Base-by-base conservation (phyloP, 1,284 basidiomycete species). In the Pseudozyma thailandica region DNA sequence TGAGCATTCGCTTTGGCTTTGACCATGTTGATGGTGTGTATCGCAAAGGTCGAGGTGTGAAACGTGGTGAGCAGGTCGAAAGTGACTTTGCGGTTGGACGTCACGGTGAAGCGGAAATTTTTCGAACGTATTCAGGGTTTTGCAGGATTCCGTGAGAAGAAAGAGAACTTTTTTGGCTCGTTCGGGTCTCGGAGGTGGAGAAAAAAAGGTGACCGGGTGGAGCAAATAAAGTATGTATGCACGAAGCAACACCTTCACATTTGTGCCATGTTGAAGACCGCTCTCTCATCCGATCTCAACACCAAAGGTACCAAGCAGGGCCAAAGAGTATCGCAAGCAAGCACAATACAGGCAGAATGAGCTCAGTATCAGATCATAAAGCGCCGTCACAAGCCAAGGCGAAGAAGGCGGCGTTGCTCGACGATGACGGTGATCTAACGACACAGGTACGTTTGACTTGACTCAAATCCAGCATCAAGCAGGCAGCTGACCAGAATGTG, bases 351-450 rank as follows among this genome's bases (percentile, higher is more conserved):
- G 18, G 12, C 41, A 44, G 1, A 2, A 59, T 55, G 56, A 59
- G 51, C 51, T 9, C 37, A 9, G 38, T 13, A 25, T 42, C 37
- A 12, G 12, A 37, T 6, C 18, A 45, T 50, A 42, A 41, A 20
- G 5, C 23, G 6, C 0, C 25, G 4, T 44, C 30, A 13, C 28
- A 33, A 6, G 21, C 18, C 21, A 50, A 44, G 42, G 18, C 20
- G 8, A 26, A 48, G n/a, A 52, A 56, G 28, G 63, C 56, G 23
- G 39, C 56, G 2, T 46, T 71, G 52, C 57, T 71, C 26, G 71
- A 75, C 37, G 66, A 69, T 15, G 65, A 73, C 35, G 74, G 66
- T 3, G 71, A 75, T 25, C 42, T 75, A 3, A 56, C 57, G 9
- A 27, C 49, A 10, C 46, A 60, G 50, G 70, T 68, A 37, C 33